These are phyloP conservation scores for Dendrobium chrysotoxum DNA, from an alignment of 106 monocot species.

Conservation along the genomic window DNA sequence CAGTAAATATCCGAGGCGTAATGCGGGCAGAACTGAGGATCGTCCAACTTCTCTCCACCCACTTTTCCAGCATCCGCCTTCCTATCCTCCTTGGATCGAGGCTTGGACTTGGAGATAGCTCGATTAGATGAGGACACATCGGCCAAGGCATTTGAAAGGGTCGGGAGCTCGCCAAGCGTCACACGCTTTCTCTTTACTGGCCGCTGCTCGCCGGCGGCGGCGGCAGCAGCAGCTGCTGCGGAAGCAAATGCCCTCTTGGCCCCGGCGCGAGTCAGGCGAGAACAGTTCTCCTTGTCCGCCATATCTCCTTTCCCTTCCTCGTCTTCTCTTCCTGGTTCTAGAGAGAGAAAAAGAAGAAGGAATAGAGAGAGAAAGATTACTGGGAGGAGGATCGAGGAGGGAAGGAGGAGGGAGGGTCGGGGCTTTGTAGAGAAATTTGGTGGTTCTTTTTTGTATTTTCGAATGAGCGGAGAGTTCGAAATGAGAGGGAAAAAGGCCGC, in stretches of 20 bases:
- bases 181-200: slow-evolving; percentile 46
- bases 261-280: slow-evolving; percentile 30
- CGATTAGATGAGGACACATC: not conserved
- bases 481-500: not conserved
- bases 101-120: not conserved
- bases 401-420: not conserved
- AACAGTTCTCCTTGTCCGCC: slow-evolving; percentile 43
- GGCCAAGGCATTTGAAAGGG: slow-evolving; percentile 17
- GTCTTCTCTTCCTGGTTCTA: not conserved
- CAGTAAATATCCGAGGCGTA: slow-evolving; percentile 44
- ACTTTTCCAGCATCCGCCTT: not conserved
- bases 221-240: not conserved
- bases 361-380: not conserved
- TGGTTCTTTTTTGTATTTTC: not conserved
- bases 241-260: slow-evolving; percentile 12
- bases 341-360: not conserved
- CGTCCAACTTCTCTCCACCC: slow-evolving; percentile 17
- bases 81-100: slow-evolving; percentile 17
- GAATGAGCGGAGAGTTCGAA: not conserved
- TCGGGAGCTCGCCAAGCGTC: slow-evolving; percentile 42
- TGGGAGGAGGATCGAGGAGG: not conserved
- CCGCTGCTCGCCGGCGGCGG: not conserved
- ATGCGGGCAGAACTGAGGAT: slow-evolving; percentile 43
- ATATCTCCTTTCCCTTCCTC: slow-evolving; percentile 1
- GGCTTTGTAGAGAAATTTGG: not conserved